Evolutionary conservation across 1,284 basidiomycete species (phyloP).

Genomic region (Cryptococcus sp.): DNA sequence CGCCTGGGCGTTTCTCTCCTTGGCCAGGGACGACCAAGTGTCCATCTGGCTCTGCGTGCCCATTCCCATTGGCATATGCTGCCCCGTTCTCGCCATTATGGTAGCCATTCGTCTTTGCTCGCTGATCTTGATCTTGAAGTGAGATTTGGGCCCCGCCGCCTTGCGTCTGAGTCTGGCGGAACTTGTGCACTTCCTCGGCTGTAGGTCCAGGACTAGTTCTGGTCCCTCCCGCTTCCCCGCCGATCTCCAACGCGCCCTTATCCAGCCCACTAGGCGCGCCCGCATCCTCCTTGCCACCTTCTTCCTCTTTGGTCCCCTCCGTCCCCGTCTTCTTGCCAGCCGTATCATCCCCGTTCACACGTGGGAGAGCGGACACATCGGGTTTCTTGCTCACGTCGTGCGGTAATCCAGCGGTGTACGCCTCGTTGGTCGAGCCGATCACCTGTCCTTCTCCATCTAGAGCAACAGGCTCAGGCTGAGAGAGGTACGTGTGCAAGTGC

Average conservation of each 20-base stretch:
- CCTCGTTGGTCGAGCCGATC: constrained; percentile 35
- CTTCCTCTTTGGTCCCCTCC: constrained; percentile 36
- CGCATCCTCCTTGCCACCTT: constrained; percentile 39
- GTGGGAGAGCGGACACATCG: constrained; percentile 13
- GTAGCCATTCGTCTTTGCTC: too few relatives aligned
- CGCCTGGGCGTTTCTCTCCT: constrained; percentile 15
- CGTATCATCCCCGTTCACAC: constrained; percentile 14
- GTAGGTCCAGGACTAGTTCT: constrained; percentile 37
- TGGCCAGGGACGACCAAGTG: constrained; percentile 11
- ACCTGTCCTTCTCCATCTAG: constrained; percentile 20
- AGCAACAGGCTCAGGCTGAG: constrained; percentile 10
- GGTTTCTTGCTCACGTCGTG: background rate
- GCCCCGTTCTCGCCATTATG: too few relatives aligned
- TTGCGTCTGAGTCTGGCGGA: background rate
- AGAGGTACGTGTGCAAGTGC: constrained; percentile 40
- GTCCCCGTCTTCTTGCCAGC: constrained; percentile 18
- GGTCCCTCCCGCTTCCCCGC: constrained; percentile 43
- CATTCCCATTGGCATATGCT: background rate
- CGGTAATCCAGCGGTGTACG: constrained; percentile 2
- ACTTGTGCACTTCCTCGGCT: constrained; percentile 27
- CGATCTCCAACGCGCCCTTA: constrained; percentile 35
- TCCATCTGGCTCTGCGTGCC: background rate
- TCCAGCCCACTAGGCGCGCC: constrained; percentile 37
- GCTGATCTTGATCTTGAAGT: too few relatives aligned
- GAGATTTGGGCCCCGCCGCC: constrained; percentile 1